Base-by-base conservation (phyloP, 2,329 filamentous ascomycete species). In the Arthrobotrys pseudoclavata region DNA sequence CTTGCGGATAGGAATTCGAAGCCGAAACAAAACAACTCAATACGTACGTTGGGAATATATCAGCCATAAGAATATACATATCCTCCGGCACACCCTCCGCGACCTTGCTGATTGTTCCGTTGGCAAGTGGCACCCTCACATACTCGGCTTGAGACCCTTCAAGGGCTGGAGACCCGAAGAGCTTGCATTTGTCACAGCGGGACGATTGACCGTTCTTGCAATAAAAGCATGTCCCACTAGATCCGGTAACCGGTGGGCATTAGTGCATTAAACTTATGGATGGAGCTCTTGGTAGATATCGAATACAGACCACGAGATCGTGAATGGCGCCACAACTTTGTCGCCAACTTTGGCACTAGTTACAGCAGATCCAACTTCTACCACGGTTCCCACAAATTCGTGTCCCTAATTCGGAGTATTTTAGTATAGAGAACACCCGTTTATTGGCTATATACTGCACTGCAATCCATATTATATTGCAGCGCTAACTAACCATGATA, bases 101-200 rank as follows among this genome's bases (percentile, higher is more conserved):
- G 0, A 93, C 91, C 81, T 90, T 91, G 82, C 94, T 87, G n/a
- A 91, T 88, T 0, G 93, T 96, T 40, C 89, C 89, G 82, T 97
- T 93, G 10, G 94, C 94, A 68, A 91, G 85, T 0, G 94, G 94
- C 13, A 97, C 88, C 37, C 93, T 90, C 63, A 94, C 91, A 82
- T 90, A 96, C 84, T 96, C 91, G 34, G 93, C 93, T 83, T 96
- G 93, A 6, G 88, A 92, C 60, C 93, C 93, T 82, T 96, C 92
- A 40, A 96, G 86, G 7, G 83, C 83, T 18, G 87, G 84, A 48
- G 86, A 90, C 37, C 93, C 94, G 81, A 96, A 94, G 0, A 97
- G 86, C 50, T 88, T 84, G 70, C 86, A 88, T 79, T 92, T 88
- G 18, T 87, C 87, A 84, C 94, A 97, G 74, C 94, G 90, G 3